Conservation (phyloP, 192 early-diverging fungal genomes). For the Geosiphon pyriformis region DNA sequence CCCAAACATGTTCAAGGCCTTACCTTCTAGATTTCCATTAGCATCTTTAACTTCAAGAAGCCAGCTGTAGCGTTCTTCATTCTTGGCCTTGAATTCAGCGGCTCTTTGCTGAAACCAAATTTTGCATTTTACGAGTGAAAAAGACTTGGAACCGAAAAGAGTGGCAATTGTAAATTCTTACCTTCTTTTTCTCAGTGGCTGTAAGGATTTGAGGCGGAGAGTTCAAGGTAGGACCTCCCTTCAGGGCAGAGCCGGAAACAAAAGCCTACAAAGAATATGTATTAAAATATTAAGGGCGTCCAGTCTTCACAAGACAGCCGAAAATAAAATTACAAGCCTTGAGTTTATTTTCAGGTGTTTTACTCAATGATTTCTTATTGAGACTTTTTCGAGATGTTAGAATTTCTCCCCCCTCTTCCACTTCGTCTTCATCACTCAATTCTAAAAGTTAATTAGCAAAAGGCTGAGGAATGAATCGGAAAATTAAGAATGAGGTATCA, state of each 20-base stretch:
- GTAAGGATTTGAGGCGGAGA: slow-evolving; percentile 4
- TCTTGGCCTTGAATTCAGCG: slow-evolving; percentile 41
- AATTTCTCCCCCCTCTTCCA: neutral
- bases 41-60: slow-evolving; percentile 77
- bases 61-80: slow-evolving; percentile 88
- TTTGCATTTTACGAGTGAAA: neutral
- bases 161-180: neutral
- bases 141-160: neutral
- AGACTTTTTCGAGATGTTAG: neutral
- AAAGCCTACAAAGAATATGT: slow-evolving; percentile 4
- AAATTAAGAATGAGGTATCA: neutral
- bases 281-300: neutral
- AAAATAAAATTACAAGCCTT: neutral
- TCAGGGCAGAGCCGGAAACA: neutral
- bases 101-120: slow-evolving; percentile 12
- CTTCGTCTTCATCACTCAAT: neutral
- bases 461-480: neutral
- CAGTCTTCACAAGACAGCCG: too few species aligned
- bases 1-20: neutral
- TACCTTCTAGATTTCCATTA: slow-evolving; percentile 58
- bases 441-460: neutral
- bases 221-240: neutral
- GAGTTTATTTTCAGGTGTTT: neutral
- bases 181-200: slow-evolving; percentile 18
- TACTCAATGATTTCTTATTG: neutral